Base-by-base conservation (phyloP, 768 basidiomycete species). In the Pleurotus eryngii region DNA sequence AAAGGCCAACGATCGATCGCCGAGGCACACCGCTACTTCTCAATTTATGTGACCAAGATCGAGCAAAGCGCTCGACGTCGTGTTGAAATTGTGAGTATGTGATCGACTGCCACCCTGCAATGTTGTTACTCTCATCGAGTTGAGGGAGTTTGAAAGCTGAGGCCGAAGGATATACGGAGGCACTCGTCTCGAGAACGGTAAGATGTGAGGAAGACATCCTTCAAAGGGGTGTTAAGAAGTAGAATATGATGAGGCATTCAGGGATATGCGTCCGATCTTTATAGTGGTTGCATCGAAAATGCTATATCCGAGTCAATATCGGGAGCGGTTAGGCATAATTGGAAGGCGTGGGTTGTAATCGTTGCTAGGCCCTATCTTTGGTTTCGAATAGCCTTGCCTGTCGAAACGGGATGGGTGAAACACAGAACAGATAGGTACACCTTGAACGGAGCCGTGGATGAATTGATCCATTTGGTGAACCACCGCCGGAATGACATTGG, bases 1-100 rank as follows among this genome's bases (percentile, higher is more conserved):
- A 91, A 56, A 90, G 69, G 17, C 89, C 89, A 40, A 92, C 75
- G 27, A 91, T 81, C 7, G 89, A 85, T 51, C 80, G 71, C 46
- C 69, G 72, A 26, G 74, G 70, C 49, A 90, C 74, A 39, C 75
- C 77, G 18, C 75, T 70, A 39, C 73, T 65, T 38, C 65, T 65
- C 43, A 92, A 74, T n/a, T 70, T 66, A 14, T 68, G 71, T 38
- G 79, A 75, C 84, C 89, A 92, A 67, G 87, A 78, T 46, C 76
- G 78, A 37, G 89, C 88, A 60, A 79, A 82, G 35, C 72, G 68
- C 64, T 89, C 85, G 63, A 91, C 85, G 57, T 91, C 85, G 15
- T 67, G 57, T 58, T 76, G 75, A 72, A 92, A 91, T 65, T 85
- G 80, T 12, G 60, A 63, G 70, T 87, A 92, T 53, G 85, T 80